These are phyloP conservation scores for Chytriomyces hyalinus DNA, from an alignment of 192 early-diverging fungal species.

Conservation along the genomic window DNA sequence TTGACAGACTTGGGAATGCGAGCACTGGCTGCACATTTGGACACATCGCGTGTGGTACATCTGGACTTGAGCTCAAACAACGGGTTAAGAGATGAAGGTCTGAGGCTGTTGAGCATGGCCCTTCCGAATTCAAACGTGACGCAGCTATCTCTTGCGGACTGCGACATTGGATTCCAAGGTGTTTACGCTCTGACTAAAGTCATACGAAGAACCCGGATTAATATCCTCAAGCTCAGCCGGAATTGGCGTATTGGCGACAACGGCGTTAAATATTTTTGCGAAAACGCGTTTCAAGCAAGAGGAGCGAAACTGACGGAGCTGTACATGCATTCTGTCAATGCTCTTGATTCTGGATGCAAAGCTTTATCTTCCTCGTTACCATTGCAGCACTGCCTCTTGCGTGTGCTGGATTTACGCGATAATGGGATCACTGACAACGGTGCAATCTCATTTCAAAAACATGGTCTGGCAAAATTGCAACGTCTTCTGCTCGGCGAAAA, in stretches of 20 bases:
- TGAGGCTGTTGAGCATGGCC: neutral
- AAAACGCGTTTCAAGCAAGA: neutral
- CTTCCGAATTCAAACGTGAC: neutral
- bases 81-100: constrained; percentile 9
- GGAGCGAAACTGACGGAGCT: neutral
- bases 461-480: neutral
- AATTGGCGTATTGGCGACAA: constrained; percentile 18
- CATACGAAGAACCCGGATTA: neutral
- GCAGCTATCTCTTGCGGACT: neutral
- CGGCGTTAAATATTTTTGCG: constrained; percentile 1
- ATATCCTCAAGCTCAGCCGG: constrained; percentile 6
- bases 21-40: neutral
- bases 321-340: neutral
- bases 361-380: neutral
- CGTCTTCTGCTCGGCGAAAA: constrained; percentile 8
- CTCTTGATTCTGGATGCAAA: constrained; percentile 7
- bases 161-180: constrained; percentile 21
- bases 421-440: constrained; percentile 23
- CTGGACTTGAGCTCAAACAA: constrained; percentile 10
- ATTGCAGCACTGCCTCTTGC: neutral
- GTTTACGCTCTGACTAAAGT: neutral
- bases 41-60: neutral
- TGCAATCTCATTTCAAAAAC: neutral
- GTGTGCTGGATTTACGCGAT: constrained; percentile 24
- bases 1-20: constrained; percentile 13